Base-by-base conservation (phyloP, 2,329 filamentous ascomycete genomes). In the Volutella citrinella region DNA sequence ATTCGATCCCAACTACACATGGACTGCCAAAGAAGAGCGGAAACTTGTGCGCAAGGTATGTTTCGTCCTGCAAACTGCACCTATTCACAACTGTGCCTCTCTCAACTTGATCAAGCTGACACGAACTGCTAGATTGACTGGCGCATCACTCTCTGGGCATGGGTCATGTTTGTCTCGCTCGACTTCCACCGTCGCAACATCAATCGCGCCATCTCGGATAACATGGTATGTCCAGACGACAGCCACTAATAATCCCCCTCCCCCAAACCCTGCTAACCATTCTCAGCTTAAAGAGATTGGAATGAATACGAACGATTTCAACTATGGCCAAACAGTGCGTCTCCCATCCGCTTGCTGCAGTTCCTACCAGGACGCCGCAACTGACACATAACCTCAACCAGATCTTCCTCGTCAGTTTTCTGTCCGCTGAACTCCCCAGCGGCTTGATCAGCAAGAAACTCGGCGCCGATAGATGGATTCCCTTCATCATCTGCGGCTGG, bases 61-160 rank as follows among this genome's bases (percentile, higher is more conserved):
- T 31, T 7, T 5, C 4, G 4, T 13, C 14, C 15, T 17, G 4
- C 17, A 15, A 25, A 3, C 6, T 2, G 23, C 19, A 7, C n/a
- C n/a, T n/a, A n/a, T n/a, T n/a, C n/a, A n/a, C n/a, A n/a, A n/a
- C n/a, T n/a, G n/a, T n/a, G n/a, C n/a, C n/a, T n/a, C n/a, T n/a
- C n/a, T n/a, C n/a, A n/a, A n/a, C n/a, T n/a, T n/a, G n/a, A n/a
- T n/a, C n/a, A n/a, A n/a, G n/a, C n/a, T n/a, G n/a, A n/a, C n/a
- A n/a, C n/a, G n/a, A n/a, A n/a, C n/a, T n/a, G n/a, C 52, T 60
- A 65, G 69, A 47, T 82, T 69, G 78, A 72, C 67, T 36, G 41
- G 17, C 47, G 52, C 12, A 61, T 61, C 27, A 57, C 54, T 39
- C 31, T 59, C 3, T 61, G 61, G 57, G 57, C 57, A 10, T 72